Percentiles rank a stretch among this genome's conserved stretches.
phyloP scores from a whole-genome alignment of 257 asterid genomes.

The Haberlea rhodopensis region DNA sequence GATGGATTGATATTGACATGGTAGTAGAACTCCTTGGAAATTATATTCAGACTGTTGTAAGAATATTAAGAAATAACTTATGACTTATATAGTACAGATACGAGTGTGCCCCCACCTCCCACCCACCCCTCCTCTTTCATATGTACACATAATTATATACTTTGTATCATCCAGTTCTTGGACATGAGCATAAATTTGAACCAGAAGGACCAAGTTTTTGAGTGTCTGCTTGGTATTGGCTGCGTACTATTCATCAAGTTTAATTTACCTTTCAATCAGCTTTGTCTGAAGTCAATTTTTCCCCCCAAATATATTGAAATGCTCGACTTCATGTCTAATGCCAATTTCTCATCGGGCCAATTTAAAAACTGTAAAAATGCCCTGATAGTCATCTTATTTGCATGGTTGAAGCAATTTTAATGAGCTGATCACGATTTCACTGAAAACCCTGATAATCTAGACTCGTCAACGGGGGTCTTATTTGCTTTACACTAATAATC shows the following conservation, averaged over 20 bases:
- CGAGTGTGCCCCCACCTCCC: background rate
- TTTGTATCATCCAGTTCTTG: background rate
- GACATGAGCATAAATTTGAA: background rate
- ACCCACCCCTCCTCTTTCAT: background rate
- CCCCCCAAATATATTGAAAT: background rate
- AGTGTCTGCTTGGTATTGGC: background rate
- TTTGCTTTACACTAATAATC: constrained; percentile 2
- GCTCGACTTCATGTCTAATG: background rate
- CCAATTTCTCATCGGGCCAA: background rate
- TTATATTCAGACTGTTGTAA: background rate
- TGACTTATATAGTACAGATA: background rate
- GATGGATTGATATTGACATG: background rate
- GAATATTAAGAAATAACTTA: background rate
- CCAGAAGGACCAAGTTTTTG: too few species aligned
- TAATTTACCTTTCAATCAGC: background rate
- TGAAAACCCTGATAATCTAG: background rate
- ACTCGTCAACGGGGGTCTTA: background rate
- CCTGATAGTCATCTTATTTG: background rate
- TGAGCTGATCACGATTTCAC: constrained; percentile 2
- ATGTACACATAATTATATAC: background rate
- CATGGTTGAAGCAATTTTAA: background rate
- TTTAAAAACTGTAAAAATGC: too few species aligned
- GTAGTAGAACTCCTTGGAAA: background rate
- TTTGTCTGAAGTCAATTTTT: background rate
- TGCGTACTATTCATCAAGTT: background rate